These are phyloP conservation scores for Flaveria sonorensis DNA, from an alignment of 129 eudicot genomes.

Conservation along the genomic window DNA sequence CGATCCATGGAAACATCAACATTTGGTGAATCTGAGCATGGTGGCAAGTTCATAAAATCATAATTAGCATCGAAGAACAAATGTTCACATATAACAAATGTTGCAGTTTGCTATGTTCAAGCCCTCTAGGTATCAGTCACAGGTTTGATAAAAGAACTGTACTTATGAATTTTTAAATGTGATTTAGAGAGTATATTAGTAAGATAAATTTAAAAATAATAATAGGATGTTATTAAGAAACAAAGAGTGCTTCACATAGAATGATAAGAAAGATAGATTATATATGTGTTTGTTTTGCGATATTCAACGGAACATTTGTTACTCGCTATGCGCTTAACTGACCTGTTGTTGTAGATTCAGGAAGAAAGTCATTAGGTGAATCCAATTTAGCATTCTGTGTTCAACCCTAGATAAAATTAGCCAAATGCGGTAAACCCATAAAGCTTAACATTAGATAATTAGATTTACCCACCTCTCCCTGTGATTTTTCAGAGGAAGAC, in stretches of 20 bases:
- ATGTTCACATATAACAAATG: not conserved
- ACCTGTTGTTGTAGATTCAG: constrained; percentile 47
- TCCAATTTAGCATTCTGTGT: constrained; percentile 51
- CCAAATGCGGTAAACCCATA: not conserved
- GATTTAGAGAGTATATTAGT: not conserved
- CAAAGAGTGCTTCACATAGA: constrained; percentile 8
- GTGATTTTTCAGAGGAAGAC: constrained; percentile 39
- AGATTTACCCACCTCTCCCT: constrained; percentile 45
- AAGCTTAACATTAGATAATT: not conserved
- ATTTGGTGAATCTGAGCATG: constrained; percentile 39
- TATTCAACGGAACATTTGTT: constrained; percentile 7
- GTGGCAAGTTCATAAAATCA: constrained; percentile 28
- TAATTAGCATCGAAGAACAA: constrained; percentile 3
- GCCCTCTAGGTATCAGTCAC: not conserved
- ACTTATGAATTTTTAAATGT: not conserved
- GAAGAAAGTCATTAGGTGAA: constrained; percentile 40
- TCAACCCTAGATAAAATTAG: constrained; percentile 17
- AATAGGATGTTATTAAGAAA: not conserved
- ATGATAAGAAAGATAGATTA: not conserved
- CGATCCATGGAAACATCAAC: constrained; percentile 27
- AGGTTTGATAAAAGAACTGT: not conserved
- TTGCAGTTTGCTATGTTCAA: constrained; percentile 11
- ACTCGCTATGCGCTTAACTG: constrained; percentile 4
- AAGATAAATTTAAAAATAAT: not conserved
- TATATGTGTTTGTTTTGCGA: not conserved